phyloP scores from a whole-genome alignment of 495 filamentous ascomycete species.

The Hypoxylon lienhwacheense region DNA sequence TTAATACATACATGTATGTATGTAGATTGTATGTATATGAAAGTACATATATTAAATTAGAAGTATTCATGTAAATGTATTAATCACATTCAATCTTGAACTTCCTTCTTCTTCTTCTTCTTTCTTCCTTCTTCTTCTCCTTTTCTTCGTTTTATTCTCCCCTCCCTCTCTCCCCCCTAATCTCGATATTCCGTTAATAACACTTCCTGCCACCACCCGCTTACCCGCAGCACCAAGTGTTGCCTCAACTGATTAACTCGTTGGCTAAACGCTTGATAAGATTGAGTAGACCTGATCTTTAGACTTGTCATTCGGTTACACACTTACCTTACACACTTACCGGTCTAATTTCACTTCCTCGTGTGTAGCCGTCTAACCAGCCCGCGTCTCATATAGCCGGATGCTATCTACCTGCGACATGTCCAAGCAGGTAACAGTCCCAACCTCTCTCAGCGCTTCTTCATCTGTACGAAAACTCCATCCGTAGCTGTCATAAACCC shows the following conservation, averaged over 20 bases:
- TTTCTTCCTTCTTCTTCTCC: too few relatives aligned
- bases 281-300: slow-evolving; percentile 9
- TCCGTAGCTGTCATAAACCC: too few relatives aligned
- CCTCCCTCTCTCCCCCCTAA: slow-evolving; percentile 1
- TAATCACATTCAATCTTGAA: too few relatives aligned
- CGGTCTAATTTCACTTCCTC: slow-evolving; percentile 11
- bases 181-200: slow-evolving; percentile 23
- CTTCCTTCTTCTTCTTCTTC: too few relatives aligned
- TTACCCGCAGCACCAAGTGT: slow-evolving; percentile 17
- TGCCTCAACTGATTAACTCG: slow-evolving; percentile 15
- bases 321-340: slow-evolving; percentile 8
- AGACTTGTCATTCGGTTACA: slow-evolving; percentile 3
- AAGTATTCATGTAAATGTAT: too few relatives aligned
- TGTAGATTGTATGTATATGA: too few relatives aligned
- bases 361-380: slow-evolving; percentile 19
- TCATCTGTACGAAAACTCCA: not conserved
- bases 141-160: too few relatives aligned
- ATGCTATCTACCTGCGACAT: slow-evolving; percentile 24
- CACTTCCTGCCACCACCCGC: slow-evolving; percentile 24
- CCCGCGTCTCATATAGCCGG: slow-evolving; percentile 18
- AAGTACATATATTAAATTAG: too few relatives aligned
- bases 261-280: slow-evolving; percentile 21
- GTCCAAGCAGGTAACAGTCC: slow-evolving; percentile 3
- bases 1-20: too few relatives aligned
- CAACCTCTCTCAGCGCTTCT: not conserved